Evolutionary conservation across 2,329 filamentous ascomycete species (phyloP).

Genomic region (Cercospora sesami): DNA sequence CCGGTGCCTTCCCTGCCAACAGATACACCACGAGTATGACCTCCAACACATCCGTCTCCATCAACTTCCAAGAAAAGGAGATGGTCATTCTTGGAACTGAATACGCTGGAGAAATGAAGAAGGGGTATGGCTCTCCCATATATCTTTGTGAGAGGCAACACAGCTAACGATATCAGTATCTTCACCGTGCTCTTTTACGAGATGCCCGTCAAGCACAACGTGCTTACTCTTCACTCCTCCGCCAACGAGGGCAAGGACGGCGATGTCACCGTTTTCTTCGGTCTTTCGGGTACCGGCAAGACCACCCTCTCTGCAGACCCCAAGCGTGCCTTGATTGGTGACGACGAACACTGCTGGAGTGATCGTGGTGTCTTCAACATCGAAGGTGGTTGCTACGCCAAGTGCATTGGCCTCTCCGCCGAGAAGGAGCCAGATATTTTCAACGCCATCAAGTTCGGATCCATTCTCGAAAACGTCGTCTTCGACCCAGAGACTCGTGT

Average conservation of each 20-base stretch:
- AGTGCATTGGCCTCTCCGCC: slow-evolving; percentile 93
- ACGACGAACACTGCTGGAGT: slow-evolving; percentile 99
- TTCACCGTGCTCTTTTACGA: slow-evolving; percentile 99
- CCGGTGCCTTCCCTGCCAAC: slow-evolving; percentile 96
- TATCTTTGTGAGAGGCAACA: slow-evolving; percentile 40
- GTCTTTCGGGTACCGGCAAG: slow-evolving; percentile 97
- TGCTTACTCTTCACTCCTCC: slow-evolving; percentile 95
- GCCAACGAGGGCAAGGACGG: slow-evolving; percentile 94
- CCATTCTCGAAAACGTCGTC: slow-evolving; percentile 97
- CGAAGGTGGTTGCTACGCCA: slow-evolving; percentile 98
- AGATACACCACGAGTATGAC: slow-evolving; percentile 98
- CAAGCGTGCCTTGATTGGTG: slow-evolving; percentile 92
- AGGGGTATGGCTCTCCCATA: slow-evolving; percentile 21
- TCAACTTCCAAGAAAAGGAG: slow-evolving; percentile 99
- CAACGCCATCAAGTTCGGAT: slow-evolving; percentile 92
- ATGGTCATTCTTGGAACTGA: slow-evolving; percentile 99
- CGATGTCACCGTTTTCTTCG: slow-evolving; percentile 99
- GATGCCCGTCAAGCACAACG: slow-evolving; percentile 99
- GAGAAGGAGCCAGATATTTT: slow-evolving; percentile 99
- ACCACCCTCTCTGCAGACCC: slow-evolving; percentile 96
- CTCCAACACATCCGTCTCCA: slow-evolving; percentile 92
- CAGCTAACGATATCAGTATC: slow-evolving; percentile 54
- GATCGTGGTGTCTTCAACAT: slow-evolving; percentile 99
- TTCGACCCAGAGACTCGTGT: slow-evolving; percentile 87
- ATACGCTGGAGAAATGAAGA: slow-evolving; percentile 63